Base-by-base conservation (phyloP, 495 filamentous ascomycete species). In the Aspergillus baeticus region DNA sequence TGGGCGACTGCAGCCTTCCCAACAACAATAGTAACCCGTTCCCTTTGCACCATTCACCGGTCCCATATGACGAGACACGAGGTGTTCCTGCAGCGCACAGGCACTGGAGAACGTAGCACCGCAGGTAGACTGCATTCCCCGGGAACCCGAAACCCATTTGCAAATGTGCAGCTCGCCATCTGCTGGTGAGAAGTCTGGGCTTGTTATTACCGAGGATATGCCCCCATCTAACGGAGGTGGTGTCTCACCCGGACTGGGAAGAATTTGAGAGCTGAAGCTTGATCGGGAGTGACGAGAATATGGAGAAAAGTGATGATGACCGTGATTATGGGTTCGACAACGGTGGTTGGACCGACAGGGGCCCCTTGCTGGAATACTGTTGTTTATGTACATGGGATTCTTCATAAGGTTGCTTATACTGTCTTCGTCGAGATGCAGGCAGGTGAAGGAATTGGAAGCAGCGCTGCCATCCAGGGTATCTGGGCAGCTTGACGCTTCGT, bases 1-100 rank as follows among this genome's bases (percentile, higher is more conserved):
- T 2, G 76, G 76, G 0, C 76, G 76, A 50, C 73, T 69, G 29
- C 76, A 78, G 10, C 74, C 76, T 47, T 72, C 67, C 76, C 76
- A 78, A 58, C 74, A 69, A 48, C 76, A 78, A 48, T 78, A 78
- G 58, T 78, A 78, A n/a, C 76, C 76, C 15, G 66, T 69, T 1
- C 76, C 74, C 58, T 70, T 77, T n/a, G 69, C 67, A 1, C 76
- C 76, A 23, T 74, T 64, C 20, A 78, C 57, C 2, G 74, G 70
- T 11, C 62, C 64, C 70, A 76, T 76, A 35, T 79, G 76, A 17
- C 54, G 58, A 13, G 69, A 57, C 13, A 75, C 52, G 31, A 79
- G 68, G 55, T 79, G 76, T 10, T 77, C 71, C 48, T 77, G 76
- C 13, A 79, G 71, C 49, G 67, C 62, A 45, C 72, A 71, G 17